Base-by-base conservation (phyloP, 805 yeast genomes). In the Debaryomyces prosopidis region DNA sequence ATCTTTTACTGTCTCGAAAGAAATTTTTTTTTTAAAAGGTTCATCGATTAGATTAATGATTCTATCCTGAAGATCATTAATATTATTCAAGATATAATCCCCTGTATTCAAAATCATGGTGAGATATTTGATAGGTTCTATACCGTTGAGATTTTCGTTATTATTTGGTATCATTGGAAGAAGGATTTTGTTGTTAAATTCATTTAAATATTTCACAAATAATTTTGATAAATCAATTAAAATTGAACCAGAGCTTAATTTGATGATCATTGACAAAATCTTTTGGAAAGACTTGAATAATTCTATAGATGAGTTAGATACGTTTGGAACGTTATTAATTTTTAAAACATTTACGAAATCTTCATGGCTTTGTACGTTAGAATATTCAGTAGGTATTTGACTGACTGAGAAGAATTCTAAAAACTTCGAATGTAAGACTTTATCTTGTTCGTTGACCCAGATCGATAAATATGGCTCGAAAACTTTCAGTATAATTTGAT, bases 361-460 rank as follows among this genome's bases (percentile, higher is more conserved):
- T 54, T 65, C 46, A 3, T 47, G 48, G 17, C 39, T 49, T 31
- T 36, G 42, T 8, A 39, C 46, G 34, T 44, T 46, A 42, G 48
- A 45, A 38, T 68, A 63, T 42, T 75, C 75, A 43, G 63, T 49
- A 40, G 82, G 79, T 46, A 85, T 64, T 48, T 81, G 79, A 4
- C 82, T 67, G 17, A 80, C 77, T 42, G 82, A 76, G 59, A 82
- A 68, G 58, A 84, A 89, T 43, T 83, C 87, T 33, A 79, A 59
- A 44, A 91, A 71, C 54, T 85, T 87, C 6, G 76, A 69, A 34
- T 78, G 76, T 53, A 92, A 73, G 27, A 75, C 61, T 8, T 76
- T 70, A 49, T 88, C 90, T 65, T 94, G 98, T 57, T 89, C 87
- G 15, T 82, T 82, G 9, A 94, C 84, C 97, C 98, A 94, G 11